Evolutionary conservation across 345 rosid genomes (phyloP).

Genomic region (Lepidium didymum): DNA sequence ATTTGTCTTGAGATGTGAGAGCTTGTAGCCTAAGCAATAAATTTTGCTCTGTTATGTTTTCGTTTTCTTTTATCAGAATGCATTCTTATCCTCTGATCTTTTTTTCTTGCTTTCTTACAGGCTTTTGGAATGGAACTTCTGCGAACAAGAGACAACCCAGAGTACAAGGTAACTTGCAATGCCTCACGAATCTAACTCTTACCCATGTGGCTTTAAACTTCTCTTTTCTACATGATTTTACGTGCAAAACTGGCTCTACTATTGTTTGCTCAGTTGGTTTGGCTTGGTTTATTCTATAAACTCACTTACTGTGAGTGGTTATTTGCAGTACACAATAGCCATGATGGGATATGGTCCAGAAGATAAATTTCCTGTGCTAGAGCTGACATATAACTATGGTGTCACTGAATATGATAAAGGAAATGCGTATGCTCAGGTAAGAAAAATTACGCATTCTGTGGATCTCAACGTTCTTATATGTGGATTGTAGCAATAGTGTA

Average conservation of each 20-base stretch:
- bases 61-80: background rate
- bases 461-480: background rate
- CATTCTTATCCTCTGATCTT: background rate
- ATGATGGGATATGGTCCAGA: conserved; percentile 96
- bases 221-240: background rate
- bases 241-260: background rate
- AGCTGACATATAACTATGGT: conserved; percentile 91
- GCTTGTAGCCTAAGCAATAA: background rate
- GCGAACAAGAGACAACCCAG: conserved; percentile 80
- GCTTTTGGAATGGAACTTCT: conserved; percentile 99
- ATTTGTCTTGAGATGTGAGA: background rate
- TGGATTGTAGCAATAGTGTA: background rate
- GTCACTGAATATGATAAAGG: conserved; percentile 86
- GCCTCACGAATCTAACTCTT: background rate
- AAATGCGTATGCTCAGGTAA: conserved; percentile 88
- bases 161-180: conserved; percentile 62
- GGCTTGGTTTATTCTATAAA: background rate
- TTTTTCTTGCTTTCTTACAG: conserved; percentile 31
- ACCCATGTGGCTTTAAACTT: background rate
- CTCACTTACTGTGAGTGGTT: background rate
- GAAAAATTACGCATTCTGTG: background rate
- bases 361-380: conserved; percentile 74
- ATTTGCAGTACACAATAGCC: conserved; percentile 63
- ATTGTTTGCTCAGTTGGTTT: background rate
- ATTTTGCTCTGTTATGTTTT: background rate